phyloP scores from a whole-genome alignment of 2,329 filamentous ascomycete species.

The Aspergillus fructus region DNA sequence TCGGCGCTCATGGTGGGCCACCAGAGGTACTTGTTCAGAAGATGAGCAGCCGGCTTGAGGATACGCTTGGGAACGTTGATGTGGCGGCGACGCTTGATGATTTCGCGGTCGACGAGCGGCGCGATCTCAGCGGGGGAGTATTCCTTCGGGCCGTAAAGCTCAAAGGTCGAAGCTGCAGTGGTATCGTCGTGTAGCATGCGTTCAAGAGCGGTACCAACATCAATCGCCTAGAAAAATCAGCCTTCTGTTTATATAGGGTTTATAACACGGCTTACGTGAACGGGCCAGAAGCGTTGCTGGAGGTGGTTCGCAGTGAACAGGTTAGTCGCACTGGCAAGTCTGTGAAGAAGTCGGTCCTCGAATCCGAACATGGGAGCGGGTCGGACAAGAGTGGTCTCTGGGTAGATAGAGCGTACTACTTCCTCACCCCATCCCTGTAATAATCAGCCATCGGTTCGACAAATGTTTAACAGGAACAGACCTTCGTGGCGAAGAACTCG shows the following conservation, averaged over 20 bases:
- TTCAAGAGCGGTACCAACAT: slow-evolving; percentile 86
- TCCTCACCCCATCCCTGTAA: slow-evolving; percentile 72
- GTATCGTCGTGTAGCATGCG: slow-evolving; percentile 86
- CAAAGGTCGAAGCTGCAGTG: slow-evolving; percentile 86
- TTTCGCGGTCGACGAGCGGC: slow-evolving; percentile 85
- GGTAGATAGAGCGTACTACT: slow-evolving; percentile 83
- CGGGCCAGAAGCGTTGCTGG: slow-evolving; percentile 85
- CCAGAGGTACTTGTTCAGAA: slow-evolving; percentile 83
- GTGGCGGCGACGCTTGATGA: slow-evolving; percentile 83
- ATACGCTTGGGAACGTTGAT: slow-evolving; percentile 84
- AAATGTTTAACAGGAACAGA: slow-evolving; percentile 32
- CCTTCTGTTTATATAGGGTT: slow-evolving; percentile 9
- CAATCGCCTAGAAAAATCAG: slow-evolving; percentile 63
- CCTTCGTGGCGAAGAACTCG: slow-evolving; percentile 91
- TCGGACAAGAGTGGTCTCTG: slow-evolving; percentile 94
- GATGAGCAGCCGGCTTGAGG: slow-evolving; percentile 70
- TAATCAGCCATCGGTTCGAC: slow-evolving; percentile 9
- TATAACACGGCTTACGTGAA: slow-evolving; percentile 65
- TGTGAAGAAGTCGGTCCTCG: slow-evolving; percentile 87
- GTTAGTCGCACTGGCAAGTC: slow-evolving; percentile 76
- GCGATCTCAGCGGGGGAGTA: slow-evolving; percentile 88
- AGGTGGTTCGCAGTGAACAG: slow-evolving; percentile 90
- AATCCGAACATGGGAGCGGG: slow-evolving; percentile 93
- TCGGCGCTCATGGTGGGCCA: slow-evolving; percentile 82
- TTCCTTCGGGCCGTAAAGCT: slow-evolving; percentile 90